Evolutionary conservation across 1,139 yeast species (phyloP).

Genomic region (Debaryomyces nepalensis): DNA sequence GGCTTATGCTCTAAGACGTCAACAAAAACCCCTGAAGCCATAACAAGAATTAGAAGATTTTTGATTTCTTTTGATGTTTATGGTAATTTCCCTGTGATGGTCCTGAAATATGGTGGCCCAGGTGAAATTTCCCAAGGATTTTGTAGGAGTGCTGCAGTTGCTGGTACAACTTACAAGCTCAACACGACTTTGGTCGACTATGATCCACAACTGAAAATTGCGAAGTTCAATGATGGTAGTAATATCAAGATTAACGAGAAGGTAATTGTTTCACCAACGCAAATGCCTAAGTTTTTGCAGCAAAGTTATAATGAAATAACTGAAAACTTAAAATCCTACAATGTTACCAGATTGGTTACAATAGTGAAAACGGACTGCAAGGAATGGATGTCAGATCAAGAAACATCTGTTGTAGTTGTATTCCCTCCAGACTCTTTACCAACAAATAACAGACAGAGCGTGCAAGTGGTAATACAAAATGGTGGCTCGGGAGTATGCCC

Average conservation of each 20-base stretch:
- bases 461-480: conserved; percentile 86
- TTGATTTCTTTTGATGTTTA: conserved; percentile 87
- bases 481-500: conserved; percentile 93
- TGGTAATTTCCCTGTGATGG: conserved; percentile 91
- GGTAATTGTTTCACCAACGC: conserved; percentile 72
- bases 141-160: conserved; percentile 97
- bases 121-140: conserved; percentile 97
- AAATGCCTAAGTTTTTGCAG: conserved; percentile 56
- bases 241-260: conserved; percentile 75
- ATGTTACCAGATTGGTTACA: conserved; percentile 76
- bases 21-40: conserved; percentile 72
- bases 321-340: conserved; percentile 46
- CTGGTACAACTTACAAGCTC: conserved; percentile 91
- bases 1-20: conserved; percentile 71
- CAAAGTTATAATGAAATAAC: conserved; percentile 38
- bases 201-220: conserved; percentile 68
- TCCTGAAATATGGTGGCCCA: conserved; percentile 93
- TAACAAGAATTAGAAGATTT: conserved; percentile 81
- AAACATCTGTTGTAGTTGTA: conserved; percentile 83
- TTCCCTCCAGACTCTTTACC: conserved; percentile 89
- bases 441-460: conserved; percentile 68
- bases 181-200: conserved; percentile 65
- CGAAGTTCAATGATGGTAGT: conserved; percentile 78
- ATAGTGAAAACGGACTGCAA: conserved; percentile 85
- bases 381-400: conserved; percentile 90